A percentile compares a stretch with the other conserved stretches of the same genome.
phyloP scores from a whole-genome alignment of 495 filamentous ascomycete species.

The Durotheca rogersii region DNA sequence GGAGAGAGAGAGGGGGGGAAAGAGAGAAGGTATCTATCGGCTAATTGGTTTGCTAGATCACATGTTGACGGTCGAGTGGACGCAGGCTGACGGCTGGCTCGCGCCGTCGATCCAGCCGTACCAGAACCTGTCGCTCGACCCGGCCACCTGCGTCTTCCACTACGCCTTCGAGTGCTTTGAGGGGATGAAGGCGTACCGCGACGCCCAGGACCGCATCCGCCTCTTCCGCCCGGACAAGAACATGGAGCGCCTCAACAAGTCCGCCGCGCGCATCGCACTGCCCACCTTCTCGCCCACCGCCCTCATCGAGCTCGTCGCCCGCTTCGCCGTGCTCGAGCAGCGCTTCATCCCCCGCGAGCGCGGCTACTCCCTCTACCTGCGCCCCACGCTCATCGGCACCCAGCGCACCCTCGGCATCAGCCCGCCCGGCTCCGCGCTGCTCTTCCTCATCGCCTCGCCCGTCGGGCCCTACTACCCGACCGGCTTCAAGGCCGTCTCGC shows the following conservation, averaged over 20 bases:
- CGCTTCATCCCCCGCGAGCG: slow-evolving; percentile 81
- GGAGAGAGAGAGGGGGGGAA: too few relatives aligned
- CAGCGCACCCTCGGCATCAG: slow-evolving; percentile 90
- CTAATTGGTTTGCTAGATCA: too few relatives aligned
- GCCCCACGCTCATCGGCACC: slow-evolving; percentile 95
- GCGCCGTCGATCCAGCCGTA: slow-evolving; percentile 82
- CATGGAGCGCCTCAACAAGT: slow-evolving; percentile 90
- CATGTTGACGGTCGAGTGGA: slow-evolving; percentile 97
- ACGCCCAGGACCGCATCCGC: slow-evolving; percentile 68
- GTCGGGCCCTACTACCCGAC: slow-evolving; percentile 98
- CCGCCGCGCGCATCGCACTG: slow-evolving; percentile 83
- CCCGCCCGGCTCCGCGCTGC: slow-evolving; percentile 82
- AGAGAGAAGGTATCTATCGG: too few relatives aligned
- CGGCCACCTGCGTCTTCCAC: slow-evolving; percentile 95
- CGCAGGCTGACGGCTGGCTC: slow-evolving; percentile 71
- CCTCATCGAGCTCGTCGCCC: slow-evolving; percentile 75
- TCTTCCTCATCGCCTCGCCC: slow-evolving; percentile 93
- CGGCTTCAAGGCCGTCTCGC: slow-evolving; percentile 91
- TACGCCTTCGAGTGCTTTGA: slow-evolving; percentile 98
- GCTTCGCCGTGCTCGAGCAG: slow-evolving; percentile 76
- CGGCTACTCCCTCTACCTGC: slow-evolving; percentile 91
- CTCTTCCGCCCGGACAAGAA: slow-evolving; percentile 96
- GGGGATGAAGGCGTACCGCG: slow-evolving; percentile 98
- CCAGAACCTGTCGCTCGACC: slow-evolving; percentile 94
- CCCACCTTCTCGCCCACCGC: slow-evolving; percentile 73